Evolutionary conservation across 148 eudicot species (phyloP).

Genomic region (Limonium bicolor): DNA sequence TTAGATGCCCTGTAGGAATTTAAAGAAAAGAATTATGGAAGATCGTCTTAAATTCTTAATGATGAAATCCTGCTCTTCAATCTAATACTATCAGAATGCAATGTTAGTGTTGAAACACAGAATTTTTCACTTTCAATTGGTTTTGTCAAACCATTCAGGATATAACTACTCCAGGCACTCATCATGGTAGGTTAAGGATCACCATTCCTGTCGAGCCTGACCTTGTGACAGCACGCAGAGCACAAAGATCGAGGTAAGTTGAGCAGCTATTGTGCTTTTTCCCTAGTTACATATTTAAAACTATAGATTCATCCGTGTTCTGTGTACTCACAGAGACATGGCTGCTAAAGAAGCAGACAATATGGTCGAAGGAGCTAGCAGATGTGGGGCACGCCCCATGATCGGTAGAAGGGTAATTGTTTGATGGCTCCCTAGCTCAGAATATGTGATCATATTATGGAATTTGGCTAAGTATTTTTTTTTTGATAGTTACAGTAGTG

Average conservation of each 20-base stretch:
- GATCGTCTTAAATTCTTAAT: too few species aligned
- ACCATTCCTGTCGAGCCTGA: constrained; percentile 85
- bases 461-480: too few species aligned
- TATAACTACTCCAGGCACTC: constrained; percentile 14
- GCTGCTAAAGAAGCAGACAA: constrained; percentile 22
- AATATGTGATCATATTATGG: too few species aligned
- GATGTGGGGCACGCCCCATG: constrained; percentile 72
- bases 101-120: too few species aligned
- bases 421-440: too few species aligned
- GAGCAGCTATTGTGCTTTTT: constrained; percentile 1
- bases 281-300: neutral
- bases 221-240: constrained; percentile 68
- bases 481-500: too few species aligned
- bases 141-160: too few species aligned
- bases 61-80: too few species aligned
- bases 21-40: too few species aligned
- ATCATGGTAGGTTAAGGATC: constrained; percentile 31
- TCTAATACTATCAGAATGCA: too few species aligned
- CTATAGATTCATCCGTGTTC: constrained; percentile 16
- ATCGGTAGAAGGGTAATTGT: constrained; percentile 58
- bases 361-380: constrained; percentile 18
- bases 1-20: too few species aligned
- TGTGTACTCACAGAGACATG: constrained; percentile 62
- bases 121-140: too few species aligned
- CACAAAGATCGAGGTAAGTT: constrained; percentile 51